Percentiles rank a stretch among this genome's conserved stretches.
Evolutionary conservation across 371 early-diverging fungal species (phyloP).

Genomic region (Mucor piriformis): DNA sequence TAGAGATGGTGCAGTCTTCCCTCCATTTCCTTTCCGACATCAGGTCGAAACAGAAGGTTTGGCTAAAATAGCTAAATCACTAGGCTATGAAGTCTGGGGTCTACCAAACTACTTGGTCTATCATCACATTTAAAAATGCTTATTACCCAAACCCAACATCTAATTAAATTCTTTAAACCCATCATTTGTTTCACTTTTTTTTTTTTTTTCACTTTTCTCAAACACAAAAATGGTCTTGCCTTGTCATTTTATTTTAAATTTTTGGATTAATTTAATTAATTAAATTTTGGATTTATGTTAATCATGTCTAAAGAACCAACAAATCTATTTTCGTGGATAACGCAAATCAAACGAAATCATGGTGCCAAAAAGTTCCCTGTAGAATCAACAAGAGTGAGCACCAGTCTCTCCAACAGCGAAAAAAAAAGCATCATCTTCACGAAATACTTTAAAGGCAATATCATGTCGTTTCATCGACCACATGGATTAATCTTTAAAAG

Average conservation of each 20-base stretch:
- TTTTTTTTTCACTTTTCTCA: not conserved
- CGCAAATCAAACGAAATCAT: conserved; percentile 11
- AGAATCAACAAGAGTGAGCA: not conserved
- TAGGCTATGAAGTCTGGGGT: conserved; percentile 52
- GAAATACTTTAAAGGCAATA: not conserved
- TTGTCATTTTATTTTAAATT: not conserved
- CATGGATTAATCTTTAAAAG: conserved; percentile 5
- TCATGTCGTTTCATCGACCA: conserved; percentile 6
- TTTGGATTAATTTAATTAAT: no score
- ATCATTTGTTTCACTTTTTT: not conserved
- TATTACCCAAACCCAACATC: not conserved
- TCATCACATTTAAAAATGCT: conserved; percentile 33
- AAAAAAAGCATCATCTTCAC: not conserved
- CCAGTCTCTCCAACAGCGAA: not conserved
- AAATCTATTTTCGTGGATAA: conserved; percentile 7
- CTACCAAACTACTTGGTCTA: conserved; percentile 39
- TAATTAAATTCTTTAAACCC: not conserved
- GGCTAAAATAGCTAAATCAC: conserved; percentile 71
- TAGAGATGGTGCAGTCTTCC: conserved; percentile 64
- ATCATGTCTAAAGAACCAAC: not conserved
- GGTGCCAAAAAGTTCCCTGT: not conserved
- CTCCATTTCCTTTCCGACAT: conserved; percentile 49
- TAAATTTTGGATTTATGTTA: no score
- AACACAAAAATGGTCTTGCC: no score
- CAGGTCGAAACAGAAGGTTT: conserved; percentile 78